Evolutionary conservation across 768 basidiomycete genomes (phyloP).

Genomic region (Hygrophorus russula): DNA sequence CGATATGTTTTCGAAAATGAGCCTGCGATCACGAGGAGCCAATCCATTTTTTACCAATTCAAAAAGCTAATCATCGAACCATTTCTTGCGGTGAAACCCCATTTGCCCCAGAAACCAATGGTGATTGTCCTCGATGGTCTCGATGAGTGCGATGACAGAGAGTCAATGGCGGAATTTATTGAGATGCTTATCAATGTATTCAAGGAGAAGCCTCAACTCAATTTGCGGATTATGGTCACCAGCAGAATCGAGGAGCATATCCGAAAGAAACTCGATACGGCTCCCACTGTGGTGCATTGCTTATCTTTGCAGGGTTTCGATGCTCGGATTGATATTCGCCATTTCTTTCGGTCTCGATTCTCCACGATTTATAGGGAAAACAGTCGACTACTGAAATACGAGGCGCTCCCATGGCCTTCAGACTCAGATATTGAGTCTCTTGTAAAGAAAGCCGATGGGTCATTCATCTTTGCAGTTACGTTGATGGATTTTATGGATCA

Average conservation of each 20-base stretch:
- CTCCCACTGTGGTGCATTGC: slow-evolving; percentile 5
- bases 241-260: slow-evolving; percentile 22
- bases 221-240: slow-evolving; percentile 19
- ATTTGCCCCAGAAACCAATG: slow-evolving; percentile 9
- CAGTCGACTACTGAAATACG: neutral
- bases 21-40: neutral
- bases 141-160: slow-evolving; percentile 20
- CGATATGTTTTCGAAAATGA: neutral
- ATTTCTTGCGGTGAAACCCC: neutral
- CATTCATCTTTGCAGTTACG: slow-evolving; percentile 5
- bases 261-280: neutral
- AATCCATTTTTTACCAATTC: slow-evolving; percentile 13
- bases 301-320: slow-evolving; percentile 2
- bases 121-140: slow-evolving; percentile 25
- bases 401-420: slow-evolving; percentile 3
- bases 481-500: slow-evolving; percentile 1
- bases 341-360: neutral
- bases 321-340: slow-evolving; percentile 4
- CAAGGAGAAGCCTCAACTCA: slow-evolving; percentile 9
- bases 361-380: neutral
- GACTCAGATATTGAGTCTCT: neutral
- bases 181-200: slow-evolving; percentile 15
- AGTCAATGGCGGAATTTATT: slow-evolving; percentile 17
- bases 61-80: slow-evolving; percentile 22
- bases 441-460: slow-evolving; percentile 1